These are phyloP conservation scores for Puccinia polysora DNA, from an alignment of 1,284 basidiomycete species.

Conservation along the genomic window DNA sequence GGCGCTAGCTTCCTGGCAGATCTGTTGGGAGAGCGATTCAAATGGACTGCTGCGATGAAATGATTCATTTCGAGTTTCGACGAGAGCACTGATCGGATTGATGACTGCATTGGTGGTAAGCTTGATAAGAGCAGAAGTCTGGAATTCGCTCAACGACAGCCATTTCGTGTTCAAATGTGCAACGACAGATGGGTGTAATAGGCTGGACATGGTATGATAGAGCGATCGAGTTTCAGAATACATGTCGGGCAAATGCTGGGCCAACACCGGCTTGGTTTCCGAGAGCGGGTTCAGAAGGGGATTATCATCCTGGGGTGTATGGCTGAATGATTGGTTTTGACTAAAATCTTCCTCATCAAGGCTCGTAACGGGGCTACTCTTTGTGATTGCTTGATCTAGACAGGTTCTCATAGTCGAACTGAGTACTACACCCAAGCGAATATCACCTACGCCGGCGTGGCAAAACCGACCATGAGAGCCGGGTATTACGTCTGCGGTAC, in stretches of 20 bases:
- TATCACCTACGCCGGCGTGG: slow-evolving; percentile 69
- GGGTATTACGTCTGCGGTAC: neutral
- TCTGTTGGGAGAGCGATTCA: slow-evolving; percentile 43
- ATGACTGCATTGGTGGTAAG: slow-evolving; percentile 78
- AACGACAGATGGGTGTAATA: slow-evolving; percentile 60
- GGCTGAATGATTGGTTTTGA: too few species aligned
- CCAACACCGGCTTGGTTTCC: slow-evolving; percentile 56
- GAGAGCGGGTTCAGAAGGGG: slow-evolving; percentile 47
- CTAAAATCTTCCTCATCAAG: neutral
- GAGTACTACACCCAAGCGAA: slow-evolving; percentile 74
- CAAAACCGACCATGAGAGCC: slow-evolving; percentile 54
- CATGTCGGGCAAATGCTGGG: slow-evolving; percentile 57
- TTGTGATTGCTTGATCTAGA: slow-evolving; percentile 19
- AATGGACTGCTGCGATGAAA: slow-evolving; percentile 52
- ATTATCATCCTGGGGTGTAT: slow-evolving; percentile 43
- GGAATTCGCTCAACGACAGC: slow-evolving; percentile 66
- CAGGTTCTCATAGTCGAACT: slow-evolving; percentile 56
- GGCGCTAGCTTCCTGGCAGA: slow-evolving; percentile 48
- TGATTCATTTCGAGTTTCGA: slow-evolving; percentile 75
- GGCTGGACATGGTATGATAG: slow-evolving; percentile 65
- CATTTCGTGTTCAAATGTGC: slow-evolving; percentile 57
- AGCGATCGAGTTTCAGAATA: slow-evolving; percentile 56
- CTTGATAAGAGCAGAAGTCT: slow-evolving; percentile 71
- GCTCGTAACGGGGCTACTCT: neutral
- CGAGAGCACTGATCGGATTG: slow-evolving; percentile 79